These are phyloP conservation scores for Phallus indusiatus DNA, from an alignment of 768 basidiomycete genomes.

Conservation along the genomic window DNA sequence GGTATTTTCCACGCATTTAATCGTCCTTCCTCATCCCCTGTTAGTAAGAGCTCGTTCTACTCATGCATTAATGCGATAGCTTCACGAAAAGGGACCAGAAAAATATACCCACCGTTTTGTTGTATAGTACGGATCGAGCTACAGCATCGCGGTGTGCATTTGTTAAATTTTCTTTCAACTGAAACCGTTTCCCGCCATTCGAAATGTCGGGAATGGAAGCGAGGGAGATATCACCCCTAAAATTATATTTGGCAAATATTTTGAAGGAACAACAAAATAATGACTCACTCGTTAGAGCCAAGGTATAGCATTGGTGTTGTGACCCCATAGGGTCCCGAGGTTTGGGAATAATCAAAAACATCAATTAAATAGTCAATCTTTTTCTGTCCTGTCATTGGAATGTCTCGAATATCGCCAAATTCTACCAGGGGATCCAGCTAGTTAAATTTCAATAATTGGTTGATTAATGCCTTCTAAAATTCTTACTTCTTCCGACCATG, in stretches of 20 bases:
- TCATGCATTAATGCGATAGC: neutral
- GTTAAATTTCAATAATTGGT: neutral
- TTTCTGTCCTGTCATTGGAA: slow-evolving; percentile 11
- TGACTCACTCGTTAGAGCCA: neutral
- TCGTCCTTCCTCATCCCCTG: slow-evolving; percentile 17
- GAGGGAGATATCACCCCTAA: slow-evolving; percentile 14
- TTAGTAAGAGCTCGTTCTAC: slow-evolving; percentile 10
- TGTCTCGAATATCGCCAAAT: slow-evolving; percentile 15
- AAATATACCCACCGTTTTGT: slow-evolving; percentile 10
- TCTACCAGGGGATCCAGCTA: slow-evolving; percentile 13
- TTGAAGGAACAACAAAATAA: too few relatives aligned
- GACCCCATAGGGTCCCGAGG: slow-evolving; percentile 1
- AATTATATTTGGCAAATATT: too few relatives aligned
- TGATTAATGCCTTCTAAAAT: neutral
- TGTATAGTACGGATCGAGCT: slow-evolving; percentile 13
- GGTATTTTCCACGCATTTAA: slow-evolving; percentile 5
- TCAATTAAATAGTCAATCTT: slow-evolving; percentile 20
- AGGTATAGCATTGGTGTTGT: neutral
- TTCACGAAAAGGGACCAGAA: neutral
- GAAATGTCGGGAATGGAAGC: neutral
- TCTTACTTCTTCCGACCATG: slow-evolving; percentile 66
- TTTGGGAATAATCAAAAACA: slow-evolving; percentile 5
- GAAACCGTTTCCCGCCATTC: slow-evolving; percentile 2
- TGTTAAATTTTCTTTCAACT: slow-evolving; percentile 8
- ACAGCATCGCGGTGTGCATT: slow-evolving; percentile 16